phyloP scores from a whole-genome alignment of 306 rosid genomes.

The Calophaca sinica region DNA sequence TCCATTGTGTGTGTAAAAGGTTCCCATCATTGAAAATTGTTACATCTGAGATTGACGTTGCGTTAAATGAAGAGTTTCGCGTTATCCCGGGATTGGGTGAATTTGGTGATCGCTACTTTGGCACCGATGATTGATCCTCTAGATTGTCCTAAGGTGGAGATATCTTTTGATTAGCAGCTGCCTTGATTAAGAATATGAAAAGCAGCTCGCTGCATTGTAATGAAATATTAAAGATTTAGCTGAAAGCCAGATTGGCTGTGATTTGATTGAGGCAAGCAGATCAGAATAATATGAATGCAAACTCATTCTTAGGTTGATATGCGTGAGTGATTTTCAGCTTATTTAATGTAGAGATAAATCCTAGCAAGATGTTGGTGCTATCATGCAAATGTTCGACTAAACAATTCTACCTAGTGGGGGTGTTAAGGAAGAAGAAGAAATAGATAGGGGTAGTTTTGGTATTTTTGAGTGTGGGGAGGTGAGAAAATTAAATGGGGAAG shows the following conservation, averaged over 20 bases:
- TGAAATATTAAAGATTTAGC: conserved; percentile 40
- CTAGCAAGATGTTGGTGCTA: conserved; percentile 10
- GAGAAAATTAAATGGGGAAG: no score
- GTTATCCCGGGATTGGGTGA: conserved; percentile 96
- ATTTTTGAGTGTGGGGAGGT: no score
- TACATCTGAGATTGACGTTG: conserved; percentile 91
- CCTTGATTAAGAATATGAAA: conserved; percentile 33
- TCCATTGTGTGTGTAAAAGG: conserved; percentile 85
- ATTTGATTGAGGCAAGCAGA: conserved; percentile 31
- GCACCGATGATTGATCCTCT: conserved; percentile 70
- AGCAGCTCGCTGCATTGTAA: conserved; percentile 28
- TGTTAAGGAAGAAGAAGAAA: no score
- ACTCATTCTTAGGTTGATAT: conserved; percentile 9
- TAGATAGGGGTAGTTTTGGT: no score
- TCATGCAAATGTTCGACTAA: background rate
- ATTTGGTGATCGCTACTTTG: conserved; percentile 96
- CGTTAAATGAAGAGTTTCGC: conserved; percentile 79
- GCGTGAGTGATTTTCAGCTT: conserved; percentile 25
- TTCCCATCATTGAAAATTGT: conserved; percentile 91
- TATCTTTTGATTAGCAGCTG: conserved; percentile 24
- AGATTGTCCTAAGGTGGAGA: background rate
- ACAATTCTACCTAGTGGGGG: background rate
- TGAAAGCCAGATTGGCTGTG: conserved; percentile 20
- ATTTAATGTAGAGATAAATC: conserved; percentile 23
- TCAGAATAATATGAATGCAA: conserved; percentile 33